Conservation (phyloP, 2,329 filamentous ascomycete genomes). For the Hypocreales sp. region DNA sequence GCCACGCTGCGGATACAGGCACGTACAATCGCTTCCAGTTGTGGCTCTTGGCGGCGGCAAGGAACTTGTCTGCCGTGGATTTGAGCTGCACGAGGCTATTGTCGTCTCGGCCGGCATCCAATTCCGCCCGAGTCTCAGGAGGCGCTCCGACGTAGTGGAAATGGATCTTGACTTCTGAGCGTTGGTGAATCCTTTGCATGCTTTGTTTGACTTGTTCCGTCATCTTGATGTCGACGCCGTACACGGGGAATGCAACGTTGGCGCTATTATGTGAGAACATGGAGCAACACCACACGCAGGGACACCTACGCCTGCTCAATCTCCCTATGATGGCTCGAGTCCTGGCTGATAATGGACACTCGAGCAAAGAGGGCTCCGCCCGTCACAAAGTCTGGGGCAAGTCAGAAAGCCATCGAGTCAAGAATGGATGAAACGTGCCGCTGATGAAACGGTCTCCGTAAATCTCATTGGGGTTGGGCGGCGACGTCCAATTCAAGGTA, state of each 20-base stretch:
- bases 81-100: constrained; percentile 1
- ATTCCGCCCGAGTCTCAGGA: neutral
- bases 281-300: no score
- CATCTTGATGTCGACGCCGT: neutral
- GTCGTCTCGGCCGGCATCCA: neutral
- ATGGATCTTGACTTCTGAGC: neutral
- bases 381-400: neutral
- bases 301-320: constrained; percentile 1
- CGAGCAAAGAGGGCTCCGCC: constrained; percentile 1
- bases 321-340: neutral
- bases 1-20: no score
- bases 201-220: neutral
- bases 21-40: constrained; percentile 2
- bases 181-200: neutral
- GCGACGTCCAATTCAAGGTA: neutral
- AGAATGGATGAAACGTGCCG: no score
- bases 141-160: constrained; percentile 1
- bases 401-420: no score
- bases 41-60: constrained; percentile 1
- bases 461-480: neutral
- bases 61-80: constrained; percentile 1
- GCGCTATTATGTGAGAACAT: neutral
- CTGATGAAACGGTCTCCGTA: constrained; percentile 2
- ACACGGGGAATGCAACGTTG: neutral
- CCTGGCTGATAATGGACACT: constrained; percentile 1